Evolutionary conservation across 805 yeast genomes (phyloP).

Genomic region (Candida dajiaensis): DNA sequence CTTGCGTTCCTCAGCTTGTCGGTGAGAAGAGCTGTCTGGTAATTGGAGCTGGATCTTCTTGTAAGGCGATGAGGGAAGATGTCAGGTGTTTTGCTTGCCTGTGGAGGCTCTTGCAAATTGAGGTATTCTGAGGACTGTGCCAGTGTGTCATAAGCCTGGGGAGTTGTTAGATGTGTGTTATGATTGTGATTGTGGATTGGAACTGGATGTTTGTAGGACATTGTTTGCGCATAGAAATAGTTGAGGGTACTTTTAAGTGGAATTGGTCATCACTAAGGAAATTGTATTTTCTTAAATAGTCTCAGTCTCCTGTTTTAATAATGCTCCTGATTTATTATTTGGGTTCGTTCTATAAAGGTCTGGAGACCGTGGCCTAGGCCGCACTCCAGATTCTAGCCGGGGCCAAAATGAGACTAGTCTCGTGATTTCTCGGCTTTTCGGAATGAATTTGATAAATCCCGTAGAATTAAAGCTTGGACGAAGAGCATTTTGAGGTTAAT

Average conservation of each 20-base stretch:
- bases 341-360: background rate
- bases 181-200: background rate
- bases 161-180: background rate
- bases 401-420: background rate
- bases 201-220: background rate
- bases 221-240: background rate
- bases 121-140: slow-evolving; percentile 8
- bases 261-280: background rate
- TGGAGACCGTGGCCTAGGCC: background rate
- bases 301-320: background rate
- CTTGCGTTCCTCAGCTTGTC: background rate
- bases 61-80: background rate
- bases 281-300: background rate
- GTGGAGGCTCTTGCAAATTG: slow-evolving; percentile 9
- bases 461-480: no score
- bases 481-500: no score
- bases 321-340: background rate
- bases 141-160: background rate
- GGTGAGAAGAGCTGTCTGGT: slow-evolving; percentile 1
- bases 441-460: no score
- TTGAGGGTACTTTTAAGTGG: no score
- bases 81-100: slow-evolving; percentile 14
- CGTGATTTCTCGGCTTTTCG: no score
- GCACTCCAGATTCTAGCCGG: no score
- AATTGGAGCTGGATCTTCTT: slow-evolving; percentile 7